These are phyloP conservation scores for Yarrowia osloensis DNA, from an alignment of 805 yeast species.

Conservation along the genomic window DNA sequence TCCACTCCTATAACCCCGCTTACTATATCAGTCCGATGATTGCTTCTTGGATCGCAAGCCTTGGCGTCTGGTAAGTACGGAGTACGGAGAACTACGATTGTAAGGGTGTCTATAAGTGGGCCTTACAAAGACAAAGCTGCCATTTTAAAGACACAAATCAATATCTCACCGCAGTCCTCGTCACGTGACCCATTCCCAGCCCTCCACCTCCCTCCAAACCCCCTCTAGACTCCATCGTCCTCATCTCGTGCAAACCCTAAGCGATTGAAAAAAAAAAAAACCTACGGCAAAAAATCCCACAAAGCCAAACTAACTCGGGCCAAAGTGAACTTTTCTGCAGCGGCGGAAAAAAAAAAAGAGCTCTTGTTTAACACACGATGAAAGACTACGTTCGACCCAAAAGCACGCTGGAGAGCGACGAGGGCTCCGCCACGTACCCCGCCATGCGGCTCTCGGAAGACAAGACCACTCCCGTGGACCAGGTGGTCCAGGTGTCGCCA, in stretches of 20 bases:
- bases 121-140: too few relatives aligned
- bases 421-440: conserved; percentile 28
- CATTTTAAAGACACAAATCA: too few relatives aligned
- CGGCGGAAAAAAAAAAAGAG: too few relatives aligned
- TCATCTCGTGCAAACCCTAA: too few relatives aligned
- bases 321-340: too few relatives aligned
- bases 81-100: too few relatives aligned
- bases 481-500: conserved; percentile 46
- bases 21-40: neutral
- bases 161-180: too few relatives aligned
- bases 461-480: conserved; percentile 27
- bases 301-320: too few relatives aligned
- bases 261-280: neutral
- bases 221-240: too few relatives aligned
- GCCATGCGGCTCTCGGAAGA: conserved; percentile 26
- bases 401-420: conserved; percentile 29
- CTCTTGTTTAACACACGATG: too few relatives aligned
- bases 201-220: too few relatives aligned
- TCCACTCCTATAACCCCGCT: neutral
- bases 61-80: neutral
- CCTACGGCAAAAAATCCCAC: neutral
- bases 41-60: neutral
- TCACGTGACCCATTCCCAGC: too few relatives aligned
- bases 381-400: conserved; percentile 29
- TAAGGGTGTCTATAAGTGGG: neutral